Evolutionary conservation across 1,284 basidiomycete genomes (phyloP).

Genomic region (Rhodotorula sp.): DNA sequence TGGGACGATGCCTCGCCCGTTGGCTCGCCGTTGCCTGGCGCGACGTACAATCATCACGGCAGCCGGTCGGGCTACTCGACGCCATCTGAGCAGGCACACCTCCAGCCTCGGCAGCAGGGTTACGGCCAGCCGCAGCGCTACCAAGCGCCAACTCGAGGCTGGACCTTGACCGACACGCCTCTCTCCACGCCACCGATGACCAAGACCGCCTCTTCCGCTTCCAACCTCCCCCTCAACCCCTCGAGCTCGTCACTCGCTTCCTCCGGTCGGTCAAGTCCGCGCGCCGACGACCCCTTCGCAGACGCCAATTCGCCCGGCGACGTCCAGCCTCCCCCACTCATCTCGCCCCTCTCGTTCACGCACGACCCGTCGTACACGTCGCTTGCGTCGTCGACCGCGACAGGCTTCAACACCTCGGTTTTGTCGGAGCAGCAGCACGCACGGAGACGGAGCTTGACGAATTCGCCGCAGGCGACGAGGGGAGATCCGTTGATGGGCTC

Average conservation of each 20-base stretch:
- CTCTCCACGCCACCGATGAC: constrained; percentile 5
- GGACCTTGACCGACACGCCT: constrained; percentile 32
- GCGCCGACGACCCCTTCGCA: constrained; percentile 5
- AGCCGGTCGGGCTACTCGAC: constrained; percentile 28
- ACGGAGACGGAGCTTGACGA: constrained; percentile 5
- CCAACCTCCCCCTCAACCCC: constrained; percentile 9
- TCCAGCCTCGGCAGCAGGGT: not conserved
- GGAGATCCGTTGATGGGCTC: not conserved
- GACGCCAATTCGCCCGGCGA: not conserved
- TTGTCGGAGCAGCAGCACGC: not conserved
- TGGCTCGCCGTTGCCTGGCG: not conserved
- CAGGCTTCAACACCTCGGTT: not conserved
- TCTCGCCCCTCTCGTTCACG: constrained; percentile 2
- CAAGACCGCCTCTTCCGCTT: constrained; percentile 15
- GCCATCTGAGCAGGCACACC: constrained; percentile 12
- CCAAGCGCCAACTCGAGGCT: constrained; percentile 12
- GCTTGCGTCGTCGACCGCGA: constrained; percentile 2
- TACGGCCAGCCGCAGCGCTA: not conserved
- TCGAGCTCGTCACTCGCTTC: constrained; percentile 18
- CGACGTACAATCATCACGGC: not conserved
- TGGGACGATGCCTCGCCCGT: constrained; percentile 62
- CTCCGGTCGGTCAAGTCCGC: not conserved
- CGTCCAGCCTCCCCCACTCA: not conserved
- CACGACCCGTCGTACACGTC: constrained; percentile 1
- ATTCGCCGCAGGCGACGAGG: not conserved